These are phyloP conservation scores for Saccharomycopsis malanga DNA, from an alignment of 805 yeast species.

Conservation along the genomic window DNA sequence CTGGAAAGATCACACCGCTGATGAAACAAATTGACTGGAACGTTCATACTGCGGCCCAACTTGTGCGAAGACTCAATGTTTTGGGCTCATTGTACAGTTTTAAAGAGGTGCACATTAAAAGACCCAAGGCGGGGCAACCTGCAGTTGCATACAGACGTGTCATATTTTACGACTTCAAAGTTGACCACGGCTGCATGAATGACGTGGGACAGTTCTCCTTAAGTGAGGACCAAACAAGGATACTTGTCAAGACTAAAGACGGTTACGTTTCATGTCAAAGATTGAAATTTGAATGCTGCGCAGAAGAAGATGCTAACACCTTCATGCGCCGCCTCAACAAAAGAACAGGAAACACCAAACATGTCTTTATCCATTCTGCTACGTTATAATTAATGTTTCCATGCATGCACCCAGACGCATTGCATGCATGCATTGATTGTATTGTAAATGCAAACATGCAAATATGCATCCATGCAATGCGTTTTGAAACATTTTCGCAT, in stretches of 20 bases:
- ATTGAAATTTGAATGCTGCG: slow-evolving; percentile 51
- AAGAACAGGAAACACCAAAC: slow-evolving; percentile 26
- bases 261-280: slow-evolving; percentile 33
- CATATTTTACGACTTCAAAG: slow-evolving; percentile 36
- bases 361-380: no score
- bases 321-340: slow-evolving; percentile 41
- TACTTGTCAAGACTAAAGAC: slow-evolving; percentile 39
- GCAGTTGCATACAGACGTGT: slow-evolving; percentile 35
- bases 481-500: no score
- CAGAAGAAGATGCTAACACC: slow-evolving; percentile 36
- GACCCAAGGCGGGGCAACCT: slow-evolving; percentile 28
- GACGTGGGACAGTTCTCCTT: slow-evolving; percentile 30
- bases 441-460: no score
- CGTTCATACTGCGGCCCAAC: slow-evolving; percentile 29
- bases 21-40: slow-evolving; percentile 46
- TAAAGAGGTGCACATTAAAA: slow-evolving; percentile 31
- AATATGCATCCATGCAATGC: no score
- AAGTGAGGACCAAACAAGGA: slow-evolving; percentile 21
- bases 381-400: no score
- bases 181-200: neutral
- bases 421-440: no score
- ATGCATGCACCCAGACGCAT: no score
- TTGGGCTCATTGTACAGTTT: slow-evolving; percentile 51
- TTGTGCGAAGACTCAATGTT: slow-evolving; percentile 40
- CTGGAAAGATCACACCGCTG: slow-evolving; percentile 44